These are phyloP conservation scores for Pestalotiopsis sp. DNA, from an alignment of 2,329 filamentous ascomycete species.

Conservation along the genomic window DNA sequence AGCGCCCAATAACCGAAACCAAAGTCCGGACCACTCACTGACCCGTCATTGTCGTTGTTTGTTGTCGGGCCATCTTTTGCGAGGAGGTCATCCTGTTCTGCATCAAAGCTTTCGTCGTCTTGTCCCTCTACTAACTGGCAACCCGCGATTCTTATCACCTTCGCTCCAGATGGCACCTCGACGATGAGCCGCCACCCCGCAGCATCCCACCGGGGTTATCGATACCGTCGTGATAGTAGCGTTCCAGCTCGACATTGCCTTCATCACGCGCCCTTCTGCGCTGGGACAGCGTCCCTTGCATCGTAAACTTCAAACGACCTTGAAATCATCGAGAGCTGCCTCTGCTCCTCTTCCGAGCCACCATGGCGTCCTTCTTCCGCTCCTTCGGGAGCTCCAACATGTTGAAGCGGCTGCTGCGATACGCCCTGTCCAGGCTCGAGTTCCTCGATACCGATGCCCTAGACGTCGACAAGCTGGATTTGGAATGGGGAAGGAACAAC, in stretches of 20 bases:
- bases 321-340: not conserved
- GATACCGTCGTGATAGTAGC: slow-evolving; percentile 14
- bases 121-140: not conserved
- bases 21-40: not conserved
- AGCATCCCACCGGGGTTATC: slow-evolving; percentile 14
- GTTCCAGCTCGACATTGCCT: slow-evolving; percentile 3
- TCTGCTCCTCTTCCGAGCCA: slow-evolving; percentile 17
- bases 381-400: slow-evolving; percentile 68
- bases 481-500: slow-evolving; percentile 78
- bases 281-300: not conserved
- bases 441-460: slow-evolving; percentile 85
- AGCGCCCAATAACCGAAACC: not conserved
- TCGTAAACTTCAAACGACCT: not conserved
- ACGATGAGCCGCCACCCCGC: slow-evolving; percentile 18
- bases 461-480: slow-evolving; percentile 82
- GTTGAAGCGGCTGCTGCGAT: slow-evolving; percentile 86
- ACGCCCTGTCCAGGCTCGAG: slow-evolving; percentile 79
- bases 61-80: not conserved
- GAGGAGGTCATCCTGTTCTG: not conserved
- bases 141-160: not conserved
- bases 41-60: not conserved
- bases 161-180: not conserved
- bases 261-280: not conserved
- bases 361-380: slow-evolving; percentile 73
- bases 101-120: not conserved